These are phyloP conservation scores for Mediolabrus comicus DNA, from an alignment of 108 stramenopile species.

Conservation along the genomic window DNA sequence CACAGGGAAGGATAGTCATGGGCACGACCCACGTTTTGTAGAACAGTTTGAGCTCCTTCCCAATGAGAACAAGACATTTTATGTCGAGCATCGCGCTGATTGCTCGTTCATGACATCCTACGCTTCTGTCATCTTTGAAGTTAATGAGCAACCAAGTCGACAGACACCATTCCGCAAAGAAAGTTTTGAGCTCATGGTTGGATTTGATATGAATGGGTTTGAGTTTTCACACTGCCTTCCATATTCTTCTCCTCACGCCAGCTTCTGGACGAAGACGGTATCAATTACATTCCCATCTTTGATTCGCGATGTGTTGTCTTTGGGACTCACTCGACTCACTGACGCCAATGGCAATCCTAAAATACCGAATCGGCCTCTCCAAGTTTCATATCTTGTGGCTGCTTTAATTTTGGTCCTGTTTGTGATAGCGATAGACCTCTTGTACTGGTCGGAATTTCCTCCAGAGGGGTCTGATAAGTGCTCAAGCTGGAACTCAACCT, in stretches of 20 bases:
- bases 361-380: conserved; percentile 9
- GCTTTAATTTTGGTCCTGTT: conserved; percentile 19
- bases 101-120: conserved; percentile 59
- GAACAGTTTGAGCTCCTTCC: conserved; percentile 57
- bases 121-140: conserved; percentile 53
- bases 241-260: conserved; percentile 16
- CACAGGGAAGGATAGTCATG: conserved; percentile 10
- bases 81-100: conserved; percentile 64
- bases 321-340: conserved; percentile 16
- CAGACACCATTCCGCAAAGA: conserved; percentile 24
- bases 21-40: conserved; percentile 1
- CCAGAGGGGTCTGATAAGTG: conserved; percentile 2
- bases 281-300: conserved; percentile 17
- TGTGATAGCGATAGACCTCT: conserved; percentile 23
- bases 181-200: conserved; percentile 49
- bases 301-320: conserved; percentile 12
- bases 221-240: conserved; percentile 39
- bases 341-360: conserved; percentile 10
- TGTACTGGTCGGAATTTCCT: conserved; percentile 20
- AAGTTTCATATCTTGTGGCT: conserved; percentile 21
- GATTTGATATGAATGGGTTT: conserved; percentile 45
- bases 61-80: conserved; percentile 62
- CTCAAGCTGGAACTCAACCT: conserved; percentile 51
- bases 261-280: conserved; percentile 10
- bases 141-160: conserved; percentile 12